phyloP scores from a whole-genome alignment of 1,139 yeast genomes.

The Saccharomyces pastorianus region DNA sequence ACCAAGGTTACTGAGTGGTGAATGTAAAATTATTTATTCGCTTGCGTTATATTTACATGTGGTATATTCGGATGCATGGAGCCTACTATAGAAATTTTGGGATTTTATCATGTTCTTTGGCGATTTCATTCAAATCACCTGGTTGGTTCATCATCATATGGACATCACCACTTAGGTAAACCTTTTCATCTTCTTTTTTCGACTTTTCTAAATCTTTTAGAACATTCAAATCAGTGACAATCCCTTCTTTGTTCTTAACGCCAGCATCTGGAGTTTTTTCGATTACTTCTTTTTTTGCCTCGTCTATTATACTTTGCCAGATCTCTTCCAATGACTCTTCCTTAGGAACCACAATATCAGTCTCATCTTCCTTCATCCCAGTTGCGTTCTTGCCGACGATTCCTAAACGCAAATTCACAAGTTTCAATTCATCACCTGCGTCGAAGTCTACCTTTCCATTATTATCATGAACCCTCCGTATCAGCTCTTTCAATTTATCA shows the following conservation, averaged over 20 bases:
- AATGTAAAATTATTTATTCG: neutral
- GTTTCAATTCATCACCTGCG: slow-evolving; percentile 28
- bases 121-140: neutral
- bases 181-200: slow-evolving; percentile 19
- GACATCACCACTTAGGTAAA: neutral
- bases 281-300: slow-evolving; percentile 10
- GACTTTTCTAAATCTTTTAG: slow-evolving; percentile 17
- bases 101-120: slow-evolving; percentile 23
- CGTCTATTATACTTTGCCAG: slow-evolving; percentile 22
- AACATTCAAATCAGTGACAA: slow-evolving; percentile 10
- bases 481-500: slow-evolving; percentile 30
- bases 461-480: slow-evolving; percentile 14
- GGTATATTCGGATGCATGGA: neutral
- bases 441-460: slow-evolving; percentile 26
- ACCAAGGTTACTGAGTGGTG: neutral
- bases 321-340: slow-evolving; percentile 26
- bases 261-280: neutral
- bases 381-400: slow-evolving; percentile 14
- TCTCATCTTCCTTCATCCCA: slow-evolving; percentile 6
- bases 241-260: neutral
- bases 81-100: neutral
- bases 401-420: slow-evolving; percentile 25
- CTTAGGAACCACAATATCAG: slow-evolving; percentile 15
- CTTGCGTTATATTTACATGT: neutral
- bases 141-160: neutral